Evolutionary conservation across 2,329 filamentous ascomycete species (phyloP).

Genomic region (Cercospora berteroae): DNA sequence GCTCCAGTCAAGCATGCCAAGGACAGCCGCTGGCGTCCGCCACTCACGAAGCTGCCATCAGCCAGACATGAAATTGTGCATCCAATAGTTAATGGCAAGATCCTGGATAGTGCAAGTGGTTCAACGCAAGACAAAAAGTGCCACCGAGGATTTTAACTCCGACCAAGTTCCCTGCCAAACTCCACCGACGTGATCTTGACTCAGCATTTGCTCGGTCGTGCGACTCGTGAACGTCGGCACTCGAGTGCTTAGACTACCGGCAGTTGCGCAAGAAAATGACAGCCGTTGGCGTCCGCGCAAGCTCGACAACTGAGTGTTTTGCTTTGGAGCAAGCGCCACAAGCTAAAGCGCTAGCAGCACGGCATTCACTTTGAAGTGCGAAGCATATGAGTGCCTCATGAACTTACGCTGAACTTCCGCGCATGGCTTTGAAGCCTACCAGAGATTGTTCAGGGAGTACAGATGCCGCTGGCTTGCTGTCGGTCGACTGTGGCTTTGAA

Average conservation of each 20-base stretch:
- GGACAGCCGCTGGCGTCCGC: constrained; percentile 1
- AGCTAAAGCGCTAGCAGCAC: constrained; percentile 2
- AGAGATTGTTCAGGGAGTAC: neutral
- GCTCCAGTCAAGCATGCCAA: constrained; percentile 7
- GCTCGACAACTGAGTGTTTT: constrained; percentile 7
- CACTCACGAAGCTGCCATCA: neutral
- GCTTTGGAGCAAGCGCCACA: neutral
- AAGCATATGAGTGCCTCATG: constrained; percentile 1
- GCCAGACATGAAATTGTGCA: neutral
- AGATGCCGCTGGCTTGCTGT: neutral
- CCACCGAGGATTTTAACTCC: neutral
- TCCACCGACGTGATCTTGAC: neutral
- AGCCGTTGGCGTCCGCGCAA: constrained; percentile 10
- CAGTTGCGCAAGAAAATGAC: neutral
- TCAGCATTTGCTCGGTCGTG: neutral
- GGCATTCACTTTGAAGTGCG: constrained; percentile 5
- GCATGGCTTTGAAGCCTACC: neutral
- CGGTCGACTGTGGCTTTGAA: neutral
- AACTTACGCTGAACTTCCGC: neutral
- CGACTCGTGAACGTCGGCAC: neutral
- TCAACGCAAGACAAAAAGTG: neutral
- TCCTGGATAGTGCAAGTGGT: neutral
- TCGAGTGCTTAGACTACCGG: constrained; percentile 10
- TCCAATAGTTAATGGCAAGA: neutral
- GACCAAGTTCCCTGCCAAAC: neutral